Percentiles rank a stretch among this genome's conserved stretches.
Conservation (phyloP, 2,329 filamentous ascomycete species). For the Lachnellula hyalina region DNA sequence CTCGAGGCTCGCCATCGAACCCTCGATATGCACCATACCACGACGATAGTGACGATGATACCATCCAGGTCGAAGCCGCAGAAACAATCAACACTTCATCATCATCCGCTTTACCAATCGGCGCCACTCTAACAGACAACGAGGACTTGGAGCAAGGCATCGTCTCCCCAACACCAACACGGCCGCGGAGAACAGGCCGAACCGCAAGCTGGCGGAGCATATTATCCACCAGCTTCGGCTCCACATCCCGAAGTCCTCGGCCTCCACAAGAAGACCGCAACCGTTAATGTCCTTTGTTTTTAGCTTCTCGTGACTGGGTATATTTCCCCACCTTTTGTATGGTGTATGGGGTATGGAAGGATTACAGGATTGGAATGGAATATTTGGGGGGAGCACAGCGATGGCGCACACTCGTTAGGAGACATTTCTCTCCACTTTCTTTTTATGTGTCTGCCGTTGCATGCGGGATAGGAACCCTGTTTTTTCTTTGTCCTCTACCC, state of each 20-base stretch:
- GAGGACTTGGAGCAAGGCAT: conserved; percentile 26
- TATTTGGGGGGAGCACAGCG: conserved; percentile 21
- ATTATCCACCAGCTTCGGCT: conserved; percentile 21
- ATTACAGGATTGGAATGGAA: not conserved
- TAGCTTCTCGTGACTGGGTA: not conserved
- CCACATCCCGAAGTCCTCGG: conserved; percentile 18
- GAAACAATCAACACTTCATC: conserved; percentile 42
- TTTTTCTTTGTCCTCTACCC: too few species aligned
- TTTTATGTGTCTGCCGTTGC: not conserved
- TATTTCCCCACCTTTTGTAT: conserved; percentile 4
- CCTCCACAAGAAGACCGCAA: conserved; percentile 25
- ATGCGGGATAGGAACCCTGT: not conserved
- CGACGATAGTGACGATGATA: conserved; percentile 39
- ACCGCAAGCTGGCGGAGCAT: conserved; percentile 23
- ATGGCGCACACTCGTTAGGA: conserved; percentile 27
- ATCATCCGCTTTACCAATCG: conserved; percentile 35
- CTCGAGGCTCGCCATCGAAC: conserved; percentile 35
- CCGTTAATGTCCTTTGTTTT: conserved; percentile 17
- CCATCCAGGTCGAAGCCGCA: conserved; percentile 39
- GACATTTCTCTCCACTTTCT: not conserved
- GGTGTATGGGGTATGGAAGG: conserved; percentile 16
- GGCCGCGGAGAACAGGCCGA: conserved; percentile 9
- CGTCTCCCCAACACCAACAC: conserved; percentile 14
- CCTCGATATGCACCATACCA: conserved; percentile 32
- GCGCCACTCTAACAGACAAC: conserved; percentile 9